phyloP scores from a whole-genome alignment of 139 green algal genomes.

The Zygnema cylindricum region DNA sequence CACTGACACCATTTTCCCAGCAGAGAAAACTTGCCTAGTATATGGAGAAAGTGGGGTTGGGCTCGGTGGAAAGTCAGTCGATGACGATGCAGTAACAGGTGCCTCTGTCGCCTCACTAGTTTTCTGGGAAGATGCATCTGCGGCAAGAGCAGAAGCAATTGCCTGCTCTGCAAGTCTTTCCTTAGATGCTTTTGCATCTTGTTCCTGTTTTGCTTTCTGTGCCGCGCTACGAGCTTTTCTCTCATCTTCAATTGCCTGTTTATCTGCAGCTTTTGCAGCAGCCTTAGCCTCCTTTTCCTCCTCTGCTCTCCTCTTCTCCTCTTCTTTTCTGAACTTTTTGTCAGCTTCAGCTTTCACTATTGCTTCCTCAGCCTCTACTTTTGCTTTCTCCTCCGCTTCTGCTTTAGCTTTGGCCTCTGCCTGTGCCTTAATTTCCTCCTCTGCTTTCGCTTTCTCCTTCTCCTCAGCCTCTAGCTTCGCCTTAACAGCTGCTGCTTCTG shows the following conservation, averaged over 20 bases:
- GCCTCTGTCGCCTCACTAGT: not conserved
- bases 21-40: constrained; percentile 37
- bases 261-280: constrained; percentile 15
- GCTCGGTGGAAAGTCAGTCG: constrained; percentile 50
- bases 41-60: constrained; percentile 60
- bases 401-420: constrained; percentile 35
- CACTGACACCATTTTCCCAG: not conserved
- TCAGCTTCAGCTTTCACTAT: constrained; percentile 33
- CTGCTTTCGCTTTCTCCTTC: constrained; percentile 22
- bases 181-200: constrained; percentile 36
- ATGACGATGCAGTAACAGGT: constrained; percentile 8
- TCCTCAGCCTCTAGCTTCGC: constrained; percentile 30
- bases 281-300: constrained; percentile 8
- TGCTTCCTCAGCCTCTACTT: constrained; percentile 34
- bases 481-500: constrained; percentile 9
- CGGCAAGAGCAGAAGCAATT: not conserved
- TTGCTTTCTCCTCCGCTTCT: not conserved
- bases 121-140: not conserved
- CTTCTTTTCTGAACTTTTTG: too few species aligned
- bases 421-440: not conserved
- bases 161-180: not conserved
- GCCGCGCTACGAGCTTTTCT: constrained; percentile 17
- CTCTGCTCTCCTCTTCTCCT: constrained; percentile 27
- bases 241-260: constrained; percentile 23
- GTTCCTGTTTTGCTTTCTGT: constrained; percentile 12